Evolutionary conservation across 495 filamentous ascomycete species (phyloP).

Genomic region (Aspergillus nanangensis): DNA sequence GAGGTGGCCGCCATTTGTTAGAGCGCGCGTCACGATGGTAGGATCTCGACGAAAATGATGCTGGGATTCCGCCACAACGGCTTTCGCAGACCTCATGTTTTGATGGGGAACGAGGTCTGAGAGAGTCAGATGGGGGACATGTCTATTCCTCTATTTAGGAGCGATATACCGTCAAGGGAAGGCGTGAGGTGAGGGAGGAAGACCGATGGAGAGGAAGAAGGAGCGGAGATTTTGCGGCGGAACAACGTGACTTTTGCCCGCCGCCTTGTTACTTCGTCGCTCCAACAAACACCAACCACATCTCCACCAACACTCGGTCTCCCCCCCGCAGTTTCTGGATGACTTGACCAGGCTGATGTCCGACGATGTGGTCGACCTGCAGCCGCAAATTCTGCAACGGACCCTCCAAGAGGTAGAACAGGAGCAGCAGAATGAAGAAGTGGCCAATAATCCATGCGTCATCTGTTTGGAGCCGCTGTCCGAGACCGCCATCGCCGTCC

Average conservation of each 20-base stretch:
- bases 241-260: slow-evolving; percentile 18
- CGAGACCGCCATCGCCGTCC: slow-evolving; percentile 63
- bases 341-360: slow-evolving; percentile 20
- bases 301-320: neutral
- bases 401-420: slow-evolving; percentile 41
- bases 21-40: slow-evolving; percentile 23
- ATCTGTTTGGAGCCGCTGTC: slow-evolving; percentile 72
- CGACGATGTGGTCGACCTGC: slow-evolving; percentile 38
- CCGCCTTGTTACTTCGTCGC: slow-evolving; percentile 5
- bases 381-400: slow-evolving; percentile 38
- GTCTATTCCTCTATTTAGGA: too few species aligned
- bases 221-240: slow-evolving; percentile 6
- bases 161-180: neutral
- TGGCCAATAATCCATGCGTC: slow-evolving; percentile 37
- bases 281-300: too few species aligned
- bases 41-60: slow-evolving; percentile 14
- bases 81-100: slow-evolving; percentile 37
- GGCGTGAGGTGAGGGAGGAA: neutral
- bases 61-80: slow-evolving; percentile 32
- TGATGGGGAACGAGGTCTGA: neutral
- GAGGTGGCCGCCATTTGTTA: slow-evolving; percentile 16
- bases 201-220: too few species aligned
- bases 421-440: slow-evolving; percentile 27
- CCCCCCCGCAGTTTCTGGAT: neutral
- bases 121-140: too few species aligned